Evolutionary conservation across 2,329 filamentous ascomycete genomes (phyloP).

Genomic region (Monosporascus sp.): DNA sequence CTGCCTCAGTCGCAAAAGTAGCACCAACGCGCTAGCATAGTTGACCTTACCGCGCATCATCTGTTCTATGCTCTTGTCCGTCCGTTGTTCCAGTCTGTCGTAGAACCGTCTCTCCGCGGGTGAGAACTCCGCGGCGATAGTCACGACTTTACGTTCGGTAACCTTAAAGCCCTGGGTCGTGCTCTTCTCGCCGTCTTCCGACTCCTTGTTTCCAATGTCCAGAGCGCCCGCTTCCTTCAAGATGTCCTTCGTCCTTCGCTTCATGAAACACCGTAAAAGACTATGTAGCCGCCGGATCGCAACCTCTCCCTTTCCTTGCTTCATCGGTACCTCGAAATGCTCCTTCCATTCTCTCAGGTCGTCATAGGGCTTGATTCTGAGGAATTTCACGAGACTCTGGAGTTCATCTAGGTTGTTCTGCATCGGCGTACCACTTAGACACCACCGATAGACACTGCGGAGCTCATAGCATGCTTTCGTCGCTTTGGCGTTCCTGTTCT

Average conservation of each 20-base stretch:
- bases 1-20: slow-evolving; percentile 85
- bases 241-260: slow-evolving; percentile 96
- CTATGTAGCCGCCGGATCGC: slow-evolving; percentile 83
- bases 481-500: slow-evolving; percentile 93
- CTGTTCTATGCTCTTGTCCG: slow-evolving; percentile 77
- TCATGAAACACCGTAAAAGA: slow-evolving; percentile 91
- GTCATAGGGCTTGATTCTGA: slow-evolving; percentile 87
- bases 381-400: slow-evolving; percentile 87
- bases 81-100: slow-evolving; percentile 72
- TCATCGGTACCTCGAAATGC: slow-evolving; percentile 84
- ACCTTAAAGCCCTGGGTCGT: slow-evolving; percentile 73
- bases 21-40: slow-evolving; percentile 88
- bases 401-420: slow-evolving; percentile 97
- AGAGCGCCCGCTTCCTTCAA: slow-evolving; percentile 80
- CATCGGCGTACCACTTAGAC: slow-evolving; percentile 92
- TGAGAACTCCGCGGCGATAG: slow-evolving; percentile 71
- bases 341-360: slow-evolving; percentile 84
- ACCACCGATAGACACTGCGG: slow-evolving; percentile 87
- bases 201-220: slow-evolving; percentile 65
- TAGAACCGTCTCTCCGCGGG: slow-evolving; percentile 82
- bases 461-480: slow-evolving; percentile 88
- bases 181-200: slow-evolving; percentile 38
- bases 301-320: slow-evolving; percentile 80
- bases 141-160: slow-evolving; percentile 82
- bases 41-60: slow-evolving; percentile 84